Percentiles rank a stretch among this genome's conserved stretches.
Evolutionary conservation across 805 yeast species (phyloP).

Genomic region (Nematodospora valgi): DNA sequence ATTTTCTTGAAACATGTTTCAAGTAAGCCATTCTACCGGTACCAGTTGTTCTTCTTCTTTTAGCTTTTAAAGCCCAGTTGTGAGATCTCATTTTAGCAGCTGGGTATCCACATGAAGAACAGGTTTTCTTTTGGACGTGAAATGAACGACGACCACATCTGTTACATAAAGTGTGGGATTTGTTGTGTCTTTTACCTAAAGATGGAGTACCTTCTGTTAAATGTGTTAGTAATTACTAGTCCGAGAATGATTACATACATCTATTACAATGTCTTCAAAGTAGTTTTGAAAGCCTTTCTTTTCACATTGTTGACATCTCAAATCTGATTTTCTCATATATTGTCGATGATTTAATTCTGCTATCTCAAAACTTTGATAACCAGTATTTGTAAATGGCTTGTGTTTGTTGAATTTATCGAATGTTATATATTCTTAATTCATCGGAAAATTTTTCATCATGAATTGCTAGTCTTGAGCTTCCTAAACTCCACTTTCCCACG

Average conservation of each 20-base stretch:
- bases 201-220: conserved; percentile 96
- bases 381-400: no score
- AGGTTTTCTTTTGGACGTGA: conserved; percentile 99
- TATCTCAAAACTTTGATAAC: no score
- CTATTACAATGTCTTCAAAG: no score
- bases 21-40: conserved; percentile 99
- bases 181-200: conserved; percentile 99
- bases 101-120: conserved; percentile 99
- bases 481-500: neutral
- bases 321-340: no score
- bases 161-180: conserved; percentile 98
- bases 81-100: conserved; percentile 96
- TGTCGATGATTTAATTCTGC: no score
- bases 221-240: conserved; percentile 15
- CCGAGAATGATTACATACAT: neutral
- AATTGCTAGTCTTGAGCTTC: neutral
- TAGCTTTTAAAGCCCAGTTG: conserved; percentile 99
- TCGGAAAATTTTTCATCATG: no score
- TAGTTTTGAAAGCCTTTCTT: no score
- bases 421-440: no score
- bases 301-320: no score
- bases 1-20: conserved; percentile 95
- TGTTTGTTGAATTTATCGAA: no score
- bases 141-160: conserved; percentile 99
- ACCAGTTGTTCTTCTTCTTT: conserved; percentile 99